Evolutionary conservation across 352 stramenopile genomes (phyloP).

Genomic region (Globisporangium yorkense): DNA sequence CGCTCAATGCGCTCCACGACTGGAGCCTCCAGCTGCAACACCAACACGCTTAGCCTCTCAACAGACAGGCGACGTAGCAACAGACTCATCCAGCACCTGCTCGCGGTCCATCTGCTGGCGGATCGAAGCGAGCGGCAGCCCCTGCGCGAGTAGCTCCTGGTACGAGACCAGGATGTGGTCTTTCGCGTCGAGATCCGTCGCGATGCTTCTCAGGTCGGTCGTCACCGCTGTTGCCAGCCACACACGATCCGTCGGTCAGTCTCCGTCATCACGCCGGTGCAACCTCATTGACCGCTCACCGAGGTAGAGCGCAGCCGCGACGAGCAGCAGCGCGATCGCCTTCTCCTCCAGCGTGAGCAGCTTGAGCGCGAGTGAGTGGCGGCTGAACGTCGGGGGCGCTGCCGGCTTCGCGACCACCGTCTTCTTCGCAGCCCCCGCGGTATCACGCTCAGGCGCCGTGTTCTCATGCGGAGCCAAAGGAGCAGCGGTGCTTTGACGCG

Average conservation of each 20-base stretch:
- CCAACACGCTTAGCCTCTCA: background rate
- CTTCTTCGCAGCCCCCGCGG: background rate
- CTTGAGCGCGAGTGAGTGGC: constrained; percentile 44
- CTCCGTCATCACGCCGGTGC: too few relatives aligned
- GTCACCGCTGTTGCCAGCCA: constrained; percentile 21
- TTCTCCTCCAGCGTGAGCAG: constrained; percentile 55
- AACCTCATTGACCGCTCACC: constrained; percentile 12
- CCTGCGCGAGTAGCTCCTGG: constrained; percentile 50
- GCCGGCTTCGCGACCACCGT: constrained; percentile 1
- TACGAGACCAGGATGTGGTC: constrained; percentile 55
- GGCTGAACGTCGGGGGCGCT: constrained; percentile 33
- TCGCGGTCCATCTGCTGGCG: constrained; percentile 68
- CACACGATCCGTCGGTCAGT: background rate
- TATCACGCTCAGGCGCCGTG: background rate
- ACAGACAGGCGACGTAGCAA: background rate
- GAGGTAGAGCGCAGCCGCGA: constrained; percentile 40
- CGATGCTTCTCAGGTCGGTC: constrained; percentile 44
- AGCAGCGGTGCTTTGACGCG: constrained; percentile 1
- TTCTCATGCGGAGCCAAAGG: background rate
- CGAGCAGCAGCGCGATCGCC: constrained; percentile 43
- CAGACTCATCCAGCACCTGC: constrained; percentile 25
- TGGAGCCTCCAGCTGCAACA: constrained; percentile 1
- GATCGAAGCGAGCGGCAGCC: constrained; percentile 56
- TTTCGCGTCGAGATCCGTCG: constrained; percentile 33
- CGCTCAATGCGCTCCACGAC: constrained; percentile 42